Evolutionary conservation across 805 yeast species (phyloP), one percentile per base, ranked within the genome.

Genomic region (Debaryomyces tyrocola): DNA sequence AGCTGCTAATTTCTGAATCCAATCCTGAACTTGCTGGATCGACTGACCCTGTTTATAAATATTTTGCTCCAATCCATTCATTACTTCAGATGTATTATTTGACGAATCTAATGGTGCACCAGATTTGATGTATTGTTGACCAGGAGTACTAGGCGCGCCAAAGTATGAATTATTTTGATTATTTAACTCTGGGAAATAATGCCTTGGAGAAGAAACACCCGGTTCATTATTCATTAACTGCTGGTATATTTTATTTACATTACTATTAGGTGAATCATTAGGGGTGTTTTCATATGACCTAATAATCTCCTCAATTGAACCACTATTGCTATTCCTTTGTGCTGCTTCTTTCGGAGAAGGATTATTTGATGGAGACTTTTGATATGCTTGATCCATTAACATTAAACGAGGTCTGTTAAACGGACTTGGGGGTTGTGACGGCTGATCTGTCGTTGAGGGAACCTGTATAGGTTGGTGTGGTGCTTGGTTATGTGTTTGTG

Each of bases 11-110:
- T 61, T 71, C 44, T 69, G 76, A 40, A 79, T 70, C 83, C 83
- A 79, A 49, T 80, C 83, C 56, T 78, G 80, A 1, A 78, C 80
- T 55, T 79, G 83, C 57, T 70, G 78, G 44, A 80, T 69, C 3
- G 81, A 73, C 49, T 72, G 75, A 10, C 81, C 82, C 51, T 79
- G 81, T 53, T 70, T 74, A 41, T 62, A 62, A 9, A 79, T 62
- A 46, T 70, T 79, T 39, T 70, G 71, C 51, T 79, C 81, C 40
- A 80, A 67, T 15, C 72, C 77, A 20, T 66, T 50, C 45, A 66
- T 55, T 3, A 54, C n/a, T 29, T 64, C 64, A 20, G 44, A 47
- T 11, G 45, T 34, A 10, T 47, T 46, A 12, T 51, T 35, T 12
- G 46, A 42, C 4, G 31, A 21, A 20, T 35, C 42, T 29, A 27